Evolutionary conservation across 1,139 yeast genomes (phyloP).

Genomic region (Blastobotrys aristatus): DNA sequence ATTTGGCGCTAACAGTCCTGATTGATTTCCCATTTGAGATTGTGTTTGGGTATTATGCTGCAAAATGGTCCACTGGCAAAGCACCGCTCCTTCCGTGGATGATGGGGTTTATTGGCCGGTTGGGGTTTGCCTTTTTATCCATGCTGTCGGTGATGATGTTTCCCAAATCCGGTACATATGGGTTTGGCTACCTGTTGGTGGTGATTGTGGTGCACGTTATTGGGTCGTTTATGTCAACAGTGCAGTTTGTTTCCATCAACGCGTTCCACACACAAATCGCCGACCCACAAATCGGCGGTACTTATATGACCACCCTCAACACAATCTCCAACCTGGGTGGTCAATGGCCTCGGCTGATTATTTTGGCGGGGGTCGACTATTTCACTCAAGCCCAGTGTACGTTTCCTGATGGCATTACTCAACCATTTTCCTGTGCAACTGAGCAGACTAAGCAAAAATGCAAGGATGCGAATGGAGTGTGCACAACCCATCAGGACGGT

Average conservation of each 20-base stretch:
- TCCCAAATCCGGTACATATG: slow-evolving; percentile 50
- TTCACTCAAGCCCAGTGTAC: slow-evolving; percentile 63
- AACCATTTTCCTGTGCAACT: slow-evolving; percentile 37
- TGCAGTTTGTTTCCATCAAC: slow-evolving; percentile 89
- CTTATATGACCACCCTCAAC: slow-evolving; percentile 94
- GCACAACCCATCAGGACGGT: slow-evolving; percentile 63
- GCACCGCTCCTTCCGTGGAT: slow-evolving; percentile 82
- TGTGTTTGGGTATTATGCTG: slow-evolving; percentile 91
- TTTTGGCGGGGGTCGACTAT: slow-evolving; percentile 72
- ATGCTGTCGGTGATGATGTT: slow-evolving; percentile 68
- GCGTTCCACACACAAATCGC: slow-evolving; percentile 96
- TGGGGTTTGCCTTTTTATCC: slow-evolving; percentile 69
- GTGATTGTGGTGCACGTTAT: slow-evolving; percentile 78
- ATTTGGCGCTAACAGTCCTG: slow-evolving; percentile 83
- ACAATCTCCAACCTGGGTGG: slow-evolving; percentile 94
- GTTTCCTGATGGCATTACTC: slow-evolving; percentile 21
- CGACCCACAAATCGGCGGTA: slow-evolving; percentile 94
- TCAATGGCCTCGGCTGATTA: slow-evolving; percentile 88
- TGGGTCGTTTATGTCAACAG: slow-evolving; percentile 89
- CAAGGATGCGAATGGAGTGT: slow-evolving; percentile 48
- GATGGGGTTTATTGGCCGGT: slow-evolving; percentile 80
- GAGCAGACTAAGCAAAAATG: slow-evolving; percentile 48
- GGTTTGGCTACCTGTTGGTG: slow-evolving; percentile 52
- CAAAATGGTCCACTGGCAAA: slow-evolving; percentile 82
- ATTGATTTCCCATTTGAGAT: slow-evolving; percentile 96